phyloP scores from a whole-genome alignment of 2,329 filamentous ascomycete genomes.

The Beauveria australis region DNA sequence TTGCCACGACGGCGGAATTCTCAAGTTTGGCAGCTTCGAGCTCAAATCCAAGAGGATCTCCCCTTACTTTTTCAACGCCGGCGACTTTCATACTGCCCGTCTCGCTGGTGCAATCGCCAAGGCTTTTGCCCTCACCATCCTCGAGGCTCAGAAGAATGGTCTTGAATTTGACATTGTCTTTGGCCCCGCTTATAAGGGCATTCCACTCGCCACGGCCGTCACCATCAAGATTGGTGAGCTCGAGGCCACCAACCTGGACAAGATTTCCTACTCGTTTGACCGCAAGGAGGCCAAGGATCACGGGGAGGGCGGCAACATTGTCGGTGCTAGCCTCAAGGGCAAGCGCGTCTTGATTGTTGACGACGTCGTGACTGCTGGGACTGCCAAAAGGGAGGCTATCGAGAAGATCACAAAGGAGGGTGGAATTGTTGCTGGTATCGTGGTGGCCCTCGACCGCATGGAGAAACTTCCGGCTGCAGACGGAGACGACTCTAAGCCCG shows the following conservation, averaged over 20 bases:
- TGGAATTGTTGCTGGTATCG: constrained; percentile 75
- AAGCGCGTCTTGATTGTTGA: constrained; percentile 87
- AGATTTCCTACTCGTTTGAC: constrained; percentile 81
- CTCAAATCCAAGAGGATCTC: constrained; percentile 88
- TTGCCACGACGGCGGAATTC: constrained; percentile 58
- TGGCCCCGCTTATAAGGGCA: constrained; percentile 93
- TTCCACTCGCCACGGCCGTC: constrained; percentile 75
- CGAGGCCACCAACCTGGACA: constrained; percentile 56
- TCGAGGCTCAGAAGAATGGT: constrained; percentile 34
- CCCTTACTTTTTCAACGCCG: constrained; percentile 97
- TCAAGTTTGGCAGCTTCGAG: constrained; percentile 76
- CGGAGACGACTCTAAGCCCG: constrained; percentile 58
- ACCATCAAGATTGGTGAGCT: constrained; percentile 67
- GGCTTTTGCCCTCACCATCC: constrained; percentile 67
- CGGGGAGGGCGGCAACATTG: constrained; percentile 88
- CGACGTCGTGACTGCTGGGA: constrained; percentile 94
- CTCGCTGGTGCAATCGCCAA: constrained; percentile 70
- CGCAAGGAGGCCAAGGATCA: constrained; percentile 95
- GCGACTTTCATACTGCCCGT: constrained; percentile 75
- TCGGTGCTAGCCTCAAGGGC: constrained; percentile 76
- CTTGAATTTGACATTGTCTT: constrained; percentile 78
- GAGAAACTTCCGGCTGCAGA: constrained; percentile 65
- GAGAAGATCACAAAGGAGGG: constrained; percentile 81
- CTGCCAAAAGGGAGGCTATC: constrained; percentile 87
- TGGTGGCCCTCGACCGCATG: constrained; percentile 81